phyloP scores from a whole-genome alignment of 805 yeast genomes.

The Ogataea neopini region DNA sequence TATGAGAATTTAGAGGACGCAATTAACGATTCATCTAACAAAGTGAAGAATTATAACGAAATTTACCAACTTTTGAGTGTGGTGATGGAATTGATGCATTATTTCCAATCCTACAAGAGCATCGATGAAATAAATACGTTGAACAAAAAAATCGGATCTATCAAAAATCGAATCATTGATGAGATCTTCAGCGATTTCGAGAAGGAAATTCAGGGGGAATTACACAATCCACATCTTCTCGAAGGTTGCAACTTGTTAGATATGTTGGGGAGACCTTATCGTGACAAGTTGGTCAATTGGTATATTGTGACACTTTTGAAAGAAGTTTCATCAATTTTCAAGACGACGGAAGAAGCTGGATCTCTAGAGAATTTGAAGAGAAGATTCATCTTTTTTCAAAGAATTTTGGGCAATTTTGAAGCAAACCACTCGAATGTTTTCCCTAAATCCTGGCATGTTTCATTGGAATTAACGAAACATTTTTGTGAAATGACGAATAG shows the following conservation, averaged over 20 bases:
- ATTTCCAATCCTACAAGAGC: conserved; percentile 78
- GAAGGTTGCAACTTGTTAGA: conserved; percentile 79
- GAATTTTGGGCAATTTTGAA: conserved; percentile 59
- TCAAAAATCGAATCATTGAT: conserved; percentile 62
- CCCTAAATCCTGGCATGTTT: conserved; percentile 73
- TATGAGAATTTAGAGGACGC: conserved; percentile 57
- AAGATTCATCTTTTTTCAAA: conserved; percentile 78
- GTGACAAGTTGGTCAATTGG: conserved; percentile 67
- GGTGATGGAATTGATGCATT: conserved; percentile 67
- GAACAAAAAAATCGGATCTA: conserved; percentile 55
- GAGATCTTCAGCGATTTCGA: conserved; percentile 77
- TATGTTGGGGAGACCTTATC: conserved; percentile 55
- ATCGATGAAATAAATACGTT: conserved; percentile 76
- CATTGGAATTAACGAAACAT: conserved; percentile 53
- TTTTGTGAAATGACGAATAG: conserved; percentile 71
- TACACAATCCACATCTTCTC: conserved; percentile 38
- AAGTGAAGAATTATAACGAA: conserved; percentile 44
- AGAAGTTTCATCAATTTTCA: conserved; percentile 77
- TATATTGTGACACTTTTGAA: conserved; percentile 66
- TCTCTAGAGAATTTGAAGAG: conserved; percentile 83
- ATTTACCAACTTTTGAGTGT: conserved; percentile 65
- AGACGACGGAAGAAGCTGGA: conserved; percentile 88
- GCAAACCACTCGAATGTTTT: conserved; percentile 54
- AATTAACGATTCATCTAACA: conserved; percentile 35
- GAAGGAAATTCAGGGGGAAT: conserved; percentile 41